Base-by-base conservation (phyloP, 2,329 filamentous ascomycete genomes). In the Nemania sp. region DNA sequence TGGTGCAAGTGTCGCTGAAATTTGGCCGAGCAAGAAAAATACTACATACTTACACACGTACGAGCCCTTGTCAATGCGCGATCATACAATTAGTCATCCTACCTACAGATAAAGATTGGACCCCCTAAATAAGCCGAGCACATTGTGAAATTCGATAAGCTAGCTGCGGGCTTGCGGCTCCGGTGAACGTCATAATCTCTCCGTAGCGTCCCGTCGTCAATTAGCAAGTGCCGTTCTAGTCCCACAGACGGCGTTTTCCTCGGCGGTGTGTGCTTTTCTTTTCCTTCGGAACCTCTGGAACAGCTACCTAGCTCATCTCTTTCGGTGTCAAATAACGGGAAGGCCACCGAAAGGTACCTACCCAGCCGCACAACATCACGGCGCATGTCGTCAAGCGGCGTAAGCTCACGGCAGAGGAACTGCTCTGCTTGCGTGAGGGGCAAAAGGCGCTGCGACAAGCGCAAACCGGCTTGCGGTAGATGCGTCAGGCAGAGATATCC, bases 401-500 rank as follows among this genome's bases (percentile, higher is more conserved):
- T 48, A 10, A 42, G 54, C 32, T 86, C 76, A 82, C 73, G 78
- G 60, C 79, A 81, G 66, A 81, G 79, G 75, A 81, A 77, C 72
- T 81, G 79, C 73, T 79, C 81, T 64, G 75, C 78, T 54, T 81
- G 79, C 65, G 79, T 81, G 50, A 74, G 74, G 54, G 76, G 78
- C 69, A 81, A 81, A 69, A 74, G 79, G 51, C 75, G 78, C 60
- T 81, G 79, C 69, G 79, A 81, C 68, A 80, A 81, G 73, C 73
- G 69, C 47, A 72, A 70, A 9, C 79, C 79, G 15, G 70, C 71
- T 47, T 81, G 78, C 67, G 74, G 74, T 20, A 77, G 78, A 53
- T 81, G 78, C 67, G 71, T 71, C 3, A 75, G 74, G 66, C 79
- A 78, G 70, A 73, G 74, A 17, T 73, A 77, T 54, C 70, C 73